Evolutionary conservation across 805 yeast species (phyloP), one percentile per base, ranked within the genome.

Genomic region (Candida boidinii): DNA sequence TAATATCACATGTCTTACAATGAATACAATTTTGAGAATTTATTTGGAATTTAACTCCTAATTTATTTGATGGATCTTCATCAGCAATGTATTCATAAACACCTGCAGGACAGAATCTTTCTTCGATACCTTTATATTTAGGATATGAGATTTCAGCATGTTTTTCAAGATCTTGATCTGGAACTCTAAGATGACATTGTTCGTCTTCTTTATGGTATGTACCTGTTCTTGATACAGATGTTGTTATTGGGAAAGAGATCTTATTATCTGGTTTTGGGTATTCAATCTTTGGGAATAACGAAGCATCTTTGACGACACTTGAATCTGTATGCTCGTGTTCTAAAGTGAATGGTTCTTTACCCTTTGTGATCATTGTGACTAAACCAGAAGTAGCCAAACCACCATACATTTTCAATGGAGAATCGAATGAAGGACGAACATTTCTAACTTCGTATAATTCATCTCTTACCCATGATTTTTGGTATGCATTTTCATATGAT

Each of bases 1-100:
- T 92, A 56, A 92, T 92, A 59, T 92, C 98, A 66, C 98, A 90
- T 2, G 97, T 90, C 60, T 92, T 92, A 65, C 98, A 92, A 58
- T 92, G 98, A 44, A 92, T 88, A 65, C 98, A 92, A 60, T 92
- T 92, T 61, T 92, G 98, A 15, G 95, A 75, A 61, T 92, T 92
- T 59, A 92, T 90, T 56, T 85, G 92, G 61, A 92, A 90, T 50
- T 76, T 73, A 13, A 86, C 92, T 5, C 92, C 92, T 23, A 67
- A 44, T 21, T 68, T 62, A 7, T 51, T 49, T n/a, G n/a, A n/a
- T n/a, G n/a, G n/a, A 4, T 20, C 21, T 33, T 72, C 80, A 52
- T 83, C 92, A 41, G 79, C 78, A 16, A 70, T 56, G 49, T 85
- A 92, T 60, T 92, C 98, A 57, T 92, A 92, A 10, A 92, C 98